Evolutionary conservation across 805 yeast species (phyloP).

Genomic region (Zygoascus flipseniorum): DNA sequence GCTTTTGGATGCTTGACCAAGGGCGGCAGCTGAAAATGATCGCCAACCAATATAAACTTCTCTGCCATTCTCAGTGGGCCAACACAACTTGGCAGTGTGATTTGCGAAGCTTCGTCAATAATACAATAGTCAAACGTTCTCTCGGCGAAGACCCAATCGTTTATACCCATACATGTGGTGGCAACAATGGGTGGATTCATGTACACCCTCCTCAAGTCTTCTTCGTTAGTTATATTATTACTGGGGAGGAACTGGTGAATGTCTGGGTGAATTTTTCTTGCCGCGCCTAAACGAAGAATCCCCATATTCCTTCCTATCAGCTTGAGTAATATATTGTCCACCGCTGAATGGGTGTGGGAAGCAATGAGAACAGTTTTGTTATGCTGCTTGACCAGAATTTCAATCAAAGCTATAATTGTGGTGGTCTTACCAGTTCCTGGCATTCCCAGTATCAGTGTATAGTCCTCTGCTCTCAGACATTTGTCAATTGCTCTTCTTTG

Average conservation of each 20-base stretch:
- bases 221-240: slow-evolving; percentile 25
- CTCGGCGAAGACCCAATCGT: slow-evolving; percentile 49
- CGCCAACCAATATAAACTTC: slow-evolving; percentile 89
- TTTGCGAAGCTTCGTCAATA: slow-evolving; percentile 94
- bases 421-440: slow-evolving; percentile 98
- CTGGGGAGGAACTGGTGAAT: slow-evolving; percentile 45
- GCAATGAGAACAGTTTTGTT: slow-evolving; percentile 68
- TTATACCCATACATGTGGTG: slow-evolving; percentile 74
- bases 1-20: slow-evolving; percentile 67
- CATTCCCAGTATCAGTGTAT: slow-evolving; percentile 84
- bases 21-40: slow-evolving; percentile 90
- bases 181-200: slow-evolving; percentile 70
- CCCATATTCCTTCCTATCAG: slow-evolving; percentile 37
- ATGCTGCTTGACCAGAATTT: slow-evolving; percentile 42
- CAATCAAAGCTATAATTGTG: slow-evolving; percentile 68
- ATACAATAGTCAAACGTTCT: slow-evolving; percentile 83
- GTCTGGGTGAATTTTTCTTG: slow-evolving; percentile 50
- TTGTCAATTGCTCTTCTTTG: slow-evolving; percentile 62
- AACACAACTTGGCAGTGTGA: slow-evolving; percentile 80
- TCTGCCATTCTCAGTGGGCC: slow-evolving; percentile 79
- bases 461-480: slow-evolving; percentile 61
- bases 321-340: slow-evolving; percentile 81
- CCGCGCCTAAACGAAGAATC: slow-evolving; percentile 61
- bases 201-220: slow-evolving; percentile 41
- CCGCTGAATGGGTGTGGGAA: slow-evolving; percentile 92